A percentile compares a stretch with the other conserved stretches of the same genome.
These are phyloP conservation scores for Eucalyptus guilfoylei DNA, from an alignment of 345 rosid genomes.

Conservation along the genomic window DNA sequence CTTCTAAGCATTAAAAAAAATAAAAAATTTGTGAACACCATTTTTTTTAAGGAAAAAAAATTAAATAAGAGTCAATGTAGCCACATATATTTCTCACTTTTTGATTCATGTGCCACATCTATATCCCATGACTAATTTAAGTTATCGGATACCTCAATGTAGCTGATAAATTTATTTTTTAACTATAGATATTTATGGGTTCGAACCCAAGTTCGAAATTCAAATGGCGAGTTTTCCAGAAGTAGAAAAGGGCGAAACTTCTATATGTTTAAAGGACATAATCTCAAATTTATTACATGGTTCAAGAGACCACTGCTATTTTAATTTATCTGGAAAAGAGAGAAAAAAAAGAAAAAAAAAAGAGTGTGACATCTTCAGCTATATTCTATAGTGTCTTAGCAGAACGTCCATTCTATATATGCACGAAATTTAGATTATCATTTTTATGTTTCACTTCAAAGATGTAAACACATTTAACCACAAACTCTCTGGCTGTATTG, in stretches of 20 bases:
- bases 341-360: neutral
- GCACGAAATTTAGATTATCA: neutral
- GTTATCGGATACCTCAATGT: neutral
- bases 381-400: neutral
- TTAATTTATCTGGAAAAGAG: neutral
- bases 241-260: neutral
- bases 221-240: neutral
- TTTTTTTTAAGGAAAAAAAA: neutral
- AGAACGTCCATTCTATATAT: neutral
- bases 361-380: neutral
- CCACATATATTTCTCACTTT: neutral
- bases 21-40: neutral
- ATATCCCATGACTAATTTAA: neutral
- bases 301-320: neutral
- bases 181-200: neutral
- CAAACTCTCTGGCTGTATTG: neutral
- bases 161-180: neutral
- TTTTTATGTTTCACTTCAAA: neutral
- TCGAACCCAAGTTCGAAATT: neutral
- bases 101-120: neutral
- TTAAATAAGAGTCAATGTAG: neutral
- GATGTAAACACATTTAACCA: neutral
- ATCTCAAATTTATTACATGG: neutral
- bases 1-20: neutral
- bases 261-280: neutral